A percentile compares a stretch with the other conserved stretches of the same genome.
These are phyloP conservation scores for Didymella exigua DNA, from an alignment of 2,329 filamentous ascomycete species.

Conservation along the genomic window DNA sequence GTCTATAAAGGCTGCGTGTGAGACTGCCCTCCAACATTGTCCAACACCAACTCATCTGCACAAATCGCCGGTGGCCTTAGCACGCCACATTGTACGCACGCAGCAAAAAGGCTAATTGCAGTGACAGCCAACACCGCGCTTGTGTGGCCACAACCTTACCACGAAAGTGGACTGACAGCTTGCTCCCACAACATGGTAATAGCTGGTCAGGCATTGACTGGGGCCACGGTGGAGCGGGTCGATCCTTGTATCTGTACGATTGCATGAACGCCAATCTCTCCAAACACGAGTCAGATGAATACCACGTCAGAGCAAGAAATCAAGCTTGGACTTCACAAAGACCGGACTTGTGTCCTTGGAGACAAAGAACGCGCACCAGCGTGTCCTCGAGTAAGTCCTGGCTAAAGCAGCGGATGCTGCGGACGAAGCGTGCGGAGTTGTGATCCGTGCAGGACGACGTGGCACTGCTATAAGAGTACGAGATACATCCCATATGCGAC, in stretches of 20 bases:
- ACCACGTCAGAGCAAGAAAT: neutral
- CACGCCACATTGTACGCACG: neutral
- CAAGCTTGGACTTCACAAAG: neutral
- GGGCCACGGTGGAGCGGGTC: neutral
- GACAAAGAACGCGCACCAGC: constrained; percentile 1
- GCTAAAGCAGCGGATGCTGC: constrained; percentile 10
- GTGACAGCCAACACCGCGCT: neutral
- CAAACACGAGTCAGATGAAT: constrained; percentile 3
- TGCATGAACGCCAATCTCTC: constrained; percentile 11
- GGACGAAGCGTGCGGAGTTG: neutral
- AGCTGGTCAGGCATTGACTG: neutral
- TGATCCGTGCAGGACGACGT: neutral
- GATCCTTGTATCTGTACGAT: constrained; percentile 5
- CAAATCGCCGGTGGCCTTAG: neutral
- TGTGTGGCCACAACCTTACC: neutral
- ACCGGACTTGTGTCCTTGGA: constrained; percentile 4
- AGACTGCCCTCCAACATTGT: no score
- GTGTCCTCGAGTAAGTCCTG: constrained; percentile 2
- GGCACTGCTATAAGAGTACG: neutral
- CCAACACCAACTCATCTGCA: no score
- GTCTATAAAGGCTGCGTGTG: no score
- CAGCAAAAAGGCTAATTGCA: constrained; percentile 2
- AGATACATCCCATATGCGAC: neutral
- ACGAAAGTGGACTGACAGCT: constrained; percentile 1
- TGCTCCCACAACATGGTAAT: constrained; percentile 3